phyloP scores from a whole-genome alignment of 2,329 filamentous ascomycete species.

The Sphaerulina populicola region DNA sequence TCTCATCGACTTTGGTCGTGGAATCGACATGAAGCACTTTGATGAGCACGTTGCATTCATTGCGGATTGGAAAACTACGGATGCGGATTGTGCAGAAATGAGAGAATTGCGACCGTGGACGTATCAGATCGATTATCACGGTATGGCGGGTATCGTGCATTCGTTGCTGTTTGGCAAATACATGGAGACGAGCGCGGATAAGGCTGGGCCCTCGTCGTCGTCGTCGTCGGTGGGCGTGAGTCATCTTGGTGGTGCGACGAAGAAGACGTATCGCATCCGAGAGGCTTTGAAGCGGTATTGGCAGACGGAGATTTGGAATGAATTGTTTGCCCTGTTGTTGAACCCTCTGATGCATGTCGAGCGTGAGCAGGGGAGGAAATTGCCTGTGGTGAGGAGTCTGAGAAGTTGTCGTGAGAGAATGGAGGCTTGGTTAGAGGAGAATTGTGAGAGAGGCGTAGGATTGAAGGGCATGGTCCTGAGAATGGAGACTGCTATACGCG shows the following conservation, averaged over 20 bases:
- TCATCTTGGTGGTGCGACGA: slow-evolving; percentile 46
- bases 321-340: slow-evolving; percentile 74
- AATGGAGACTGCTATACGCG: slow-evolving; percentile 61
- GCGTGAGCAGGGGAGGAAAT: slow-evolving; percentile 54
- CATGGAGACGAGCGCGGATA: slow-evolving; percentile 62
- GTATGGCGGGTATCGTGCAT: slow-evolving; percentile 80
- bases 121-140: slow-evolving; percentile 94
- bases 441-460: slow-evolving; percentile 68
- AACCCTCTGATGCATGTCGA: slow-evolving; percentile 66
- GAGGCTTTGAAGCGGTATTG: slow-evolving; percentile 90
- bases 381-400: slow-evolving; percentile 70
- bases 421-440: slow-evolving; percentile 72
- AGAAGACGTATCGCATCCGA: slow-evolving; percentile 67
- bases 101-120: slow-evolving; percentile 91
- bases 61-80: slow-evolving; percentile 85
- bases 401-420: slow-evolving; percentile 62
- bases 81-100: slow-evolving; percentile 91
- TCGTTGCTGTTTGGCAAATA: slow-evolving; percentile 89
- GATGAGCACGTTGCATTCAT: slow-evolving; percentile 71
- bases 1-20: slow-evolving; percentile 90
- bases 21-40: slow-evolving; percentile 88
- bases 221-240: too few relatives aligned
- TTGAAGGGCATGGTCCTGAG: slow-evolving; percentile 50
- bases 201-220: slow-evolving; percentile 15
- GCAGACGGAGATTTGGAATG: slow-evolving; percentile 84